Evolutionary conservation across 2,329 filamentous ascomycete species (phyloP).

Genomic region (Hypoxylon sp.): DNA sequence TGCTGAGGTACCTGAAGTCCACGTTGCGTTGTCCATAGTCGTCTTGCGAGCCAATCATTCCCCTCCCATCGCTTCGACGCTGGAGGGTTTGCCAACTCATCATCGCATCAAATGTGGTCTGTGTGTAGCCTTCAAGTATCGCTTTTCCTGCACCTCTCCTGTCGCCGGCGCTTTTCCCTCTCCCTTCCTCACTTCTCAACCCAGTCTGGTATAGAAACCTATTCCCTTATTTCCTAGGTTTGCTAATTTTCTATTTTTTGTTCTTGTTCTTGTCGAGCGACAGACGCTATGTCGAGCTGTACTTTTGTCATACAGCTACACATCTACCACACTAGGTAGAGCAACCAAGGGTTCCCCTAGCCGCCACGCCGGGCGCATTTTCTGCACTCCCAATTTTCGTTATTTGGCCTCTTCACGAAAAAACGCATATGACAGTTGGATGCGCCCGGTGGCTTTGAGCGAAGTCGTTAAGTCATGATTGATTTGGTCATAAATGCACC

Average conservation of each 20-base stretch:
- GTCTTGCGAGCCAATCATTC: conserved; percentile 43
- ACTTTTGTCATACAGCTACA: conserved; percentile 16
- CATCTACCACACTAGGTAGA: conserved; percentile 17
- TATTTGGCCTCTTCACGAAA: conserved; percentile 4
- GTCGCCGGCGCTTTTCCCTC: conserved; percentile 37
- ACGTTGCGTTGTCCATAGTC: conserved; percentile 40
- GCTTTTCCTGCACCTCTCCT: conserved; percentile 40
- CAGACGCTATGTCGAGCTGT: conserved; percentile 19
- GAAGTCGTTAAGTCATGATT: conserved; percentile 46
- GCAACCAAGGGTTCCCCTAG: conserved; percentile 17
- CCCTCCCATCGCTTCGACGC: conserved; percentile 42
- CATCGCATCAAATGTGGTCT: conserved; percentile 49
- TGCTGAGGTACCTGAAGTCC: conserved; percentile 41
- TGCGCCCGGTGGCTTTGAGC: conserved; percentile 20
- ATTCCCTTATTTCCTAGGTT: conserved; percentile 12
- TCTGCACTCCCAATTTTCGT: conserved; percentile 14
- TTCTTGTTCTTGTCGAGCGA: conserved; percentile 28
- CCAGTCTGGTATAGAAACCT: conserved; percentile 20
- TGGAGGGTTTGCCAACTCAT: conserved; percentile 49
- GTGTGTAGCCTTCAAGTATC: conserved; percentile 45
- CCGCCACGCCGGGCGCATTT: conserved; percentile 26
- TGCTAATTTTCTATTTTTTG: conserved; percentile 5
- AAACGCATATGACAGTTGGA: conserved; percentile 5
- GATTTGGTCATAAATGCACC: conserved; percentile 46
- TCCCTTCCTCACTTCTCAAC: conserved; percentile 30